Base-by-base conservation (phyloP, 2,329 filamentous ascomycete genomes). In the Botrytis deweyae region DNA sequence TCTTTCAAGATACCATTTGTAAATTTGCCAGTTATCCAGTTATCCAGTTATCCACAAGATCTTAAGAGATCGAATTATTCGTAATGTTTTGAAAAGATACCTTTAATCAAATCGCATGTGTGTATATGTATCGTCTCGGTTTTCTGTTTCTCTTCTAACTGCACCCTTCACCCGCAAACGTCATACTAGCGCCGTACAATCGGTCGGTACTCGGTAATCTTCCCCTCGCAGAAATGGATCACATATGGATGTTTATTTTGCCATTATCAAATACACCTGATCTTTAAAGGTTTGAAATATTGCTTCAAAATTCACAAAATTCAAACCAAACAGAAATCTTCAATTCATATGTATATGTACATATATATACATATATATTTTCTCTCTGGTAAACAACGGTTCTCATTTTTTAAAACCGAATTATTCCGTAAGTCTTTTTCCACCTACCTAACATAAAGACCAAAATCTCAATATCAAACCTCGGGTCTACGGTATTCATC, bases 161-260 rank as follows among this genome's bases (percentile, higher is more conserved):
- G 46, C 46, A 68, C 36, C 46, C 38, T 63, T 42, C 29, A 46
- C 42, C 67, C 67, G 20, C 52, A 61, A 70, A 70, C 67, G 67
- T 70, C 67, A 70, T 70, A 70, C 67, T 70, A 70, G 67, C 67
- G 67, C 52, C 67, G 8, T n/a, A 12, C 18, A 42, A 59, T 70
- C 38, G 36, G n/a, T 61, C n/a, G 63, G 63, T 46, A 25, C 52
- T 68, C 65, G 65, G 65, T 55, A 55, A 55, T 55, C 33, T 67
- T 38, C 65, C 65, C 46, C 16, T 52, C 46, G 42, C 42, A 49
- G 36, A 33, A 25, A 49, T 46, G 9, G 4, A 49, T 29, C 9
- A 38, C 22, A 25, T 38, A 25, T 38, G 36, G 12, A 62, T 25
- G 22, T 38, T 52, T 46, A 46, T 65, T 65, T 46, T 65, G 29